Conservation (phyloP, 495 filamentous ascomycete genomes). For the Aspergillus saccharolyticus region DNA sequence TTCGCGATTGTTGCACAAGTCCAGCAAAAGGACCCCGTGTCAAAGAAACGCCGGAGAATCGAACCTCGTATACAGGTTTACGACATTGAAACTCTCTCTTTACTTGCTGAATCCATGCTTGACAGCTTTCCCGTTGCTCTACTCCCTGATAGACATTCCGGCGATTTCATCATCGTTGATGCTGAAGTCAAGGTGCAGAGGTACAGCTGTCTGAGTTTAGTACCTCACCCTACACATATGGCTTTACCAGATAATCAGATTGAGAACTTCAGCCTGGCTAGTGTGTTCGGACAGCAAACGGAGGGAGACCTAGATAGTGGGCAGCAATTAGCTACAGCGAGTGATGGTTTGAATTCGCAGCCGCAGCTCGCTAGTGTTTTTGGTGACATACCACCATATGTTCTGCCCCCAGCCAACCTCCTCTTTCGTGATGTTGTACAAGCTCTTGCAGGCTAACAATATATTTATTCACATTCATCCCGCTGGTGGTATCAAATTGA, state of each 20-base stretch:
- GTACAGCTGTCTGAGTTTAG: conserved; percentile 54
- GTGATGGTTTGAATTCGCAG: conserved; percentile 45
- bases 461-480: background rate
- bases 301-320: conserved; percentile 17
- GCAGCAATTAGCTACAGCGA: conserved; percentile 24
- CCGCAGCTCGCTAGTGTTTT: conserved; percentile 69
- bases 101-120: conserved; percentile 26
- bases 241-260: conserved; percentile 33
- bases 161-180: conserved; percentile 56
- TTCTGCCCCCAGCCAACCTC: conserved; percentile 70
- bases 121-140: conserved; percentile 29
- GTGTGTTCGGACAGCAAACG: conserved; percentile 41
- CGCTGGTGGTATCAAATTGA: background rate
- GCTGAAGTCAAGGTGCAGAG: conserved; percentile 34
- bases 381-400: conserved; percentile 65
- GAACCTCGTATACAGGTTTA: conserved; percentile 32
- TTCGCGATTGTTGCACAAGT: conserved; percentile 28
- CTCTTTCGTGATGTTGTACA: conserved; percentile 69
- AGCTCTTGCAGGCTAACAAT: conserved; percentile 19
- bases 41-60: conserved; percentile 24
- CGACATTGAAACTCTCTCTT: conserved; percentile 30
- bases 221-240: conserved; percentile 47
- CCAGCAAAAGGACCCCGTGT: background rate
- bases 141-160: conserved; percentile 40
- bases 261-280: conserved; percentile 40